phyloP scores from a whole-genome alignment of 345 rosid species.

The Salix udensis region DNA sequence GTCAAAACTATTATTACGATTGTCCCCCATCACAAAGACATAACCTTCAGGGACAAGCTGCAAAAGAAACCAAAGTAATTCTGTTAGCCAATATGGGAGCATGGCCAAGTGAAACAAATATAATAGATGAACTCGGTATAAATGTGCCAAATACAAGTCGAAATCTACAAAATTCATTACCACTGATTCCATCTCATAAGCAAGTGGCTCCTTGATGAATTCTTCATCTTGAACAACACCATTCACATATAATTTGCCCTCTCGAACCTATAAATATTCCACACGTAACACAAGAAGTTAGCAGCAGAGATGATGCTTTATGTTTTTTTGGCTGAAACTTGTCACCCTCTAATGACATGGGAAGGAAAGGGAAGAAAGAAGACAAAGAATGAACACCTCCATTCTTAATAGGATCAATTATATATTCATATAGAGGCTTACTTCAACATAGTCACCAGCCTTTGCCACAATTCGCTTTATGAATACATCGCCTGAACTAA shows the following conservation, averaged over 20 bases:
- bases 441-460: slow-evolving; percentile 84
- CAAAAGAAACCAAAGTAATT: slow-evolving; percentile 1
- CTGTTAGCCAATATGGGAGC: background rate
- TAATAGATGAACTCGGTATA: background rate
- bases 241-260: slow-evolving; percentile 71
- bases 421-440: slow-evolving; percentile 37
- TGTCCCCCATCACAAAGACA: slow-evolving; percentile 92
- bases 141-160: background rate
- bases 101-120: background rate
- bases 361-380: background rate
- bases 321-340: no score
- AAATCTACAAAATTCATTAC: slow-evolving; percentile 28
- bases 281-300: background rate
- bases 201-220: slow-evolving; percentile 66
- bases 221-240: slow-evolving; percentile 58
- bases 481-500: slow-evolving; percentile 59
- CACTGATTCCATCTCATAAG: slow-evolving; percentile 69
- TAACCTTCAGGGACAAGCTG: slow-evolving; percentile 81
- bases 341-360: background rate
- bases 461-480: slow-evolving; percentile 90
- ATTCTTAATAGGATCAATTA: slow-evolving; percentile 15
- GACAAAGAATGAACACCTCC: slow-evolving; percentile 15
- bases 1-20: slow-evolving; percentile 85
- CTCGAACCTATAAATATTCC: slow-evolving; percentile 46
- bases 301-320: background rate